Base-by-base conservation (phyloP, 78 protist species). In the Creolimax fragrantissima region DNA sequence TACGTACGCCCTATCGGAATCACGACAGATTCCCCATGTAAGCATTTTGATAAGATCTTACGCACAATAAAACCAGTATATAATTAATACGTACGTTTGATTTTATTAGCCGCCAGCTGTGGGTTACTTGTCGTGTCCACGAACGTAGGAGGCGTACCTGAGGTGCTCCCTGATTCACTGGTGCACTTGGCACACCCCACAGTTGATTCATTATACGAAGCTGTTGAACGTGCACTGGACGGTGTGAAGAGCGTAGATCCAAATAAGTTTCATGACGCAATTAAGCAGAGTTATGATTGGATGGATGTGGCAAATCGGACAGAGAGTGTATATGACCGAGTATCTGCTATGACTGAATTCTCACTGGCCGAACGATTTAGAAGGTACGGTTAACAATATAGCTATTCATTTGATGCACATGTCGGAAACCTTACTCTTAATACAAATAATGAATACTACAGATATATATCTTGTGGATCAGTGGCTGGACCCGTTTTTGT, bases 91-190 rank as follows among this genome's bases (percentile, higher is more conserved):
- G 74, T 58, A 47, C 11, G 74, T 58, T 58, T 0, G 74, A 58
- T n/a, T 84, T 2, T 39, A 0, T 58, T 58, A 58, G 74, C 74
- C 24, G 74, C 74, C 74, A 58, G 74, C 24, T 58, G 74, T 41
- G 96, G 98, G 2, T 93, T 95, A 4, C 84, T 94, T 5, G 97
- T 96, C 3, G 99, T 98, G 3, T 44, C 93, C 35, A 98, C 99
- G 6, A 39, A 85, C 3, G 99, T 98, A 3, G 99, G 99, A 39
- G 99, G 99, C 91, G 95, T 98, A 7, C 99, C 99, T 3, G 99
- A 98, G 45, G 98, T 98, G 3, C 93, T 97, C 36, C 99, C 99
- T 32, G 89, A 84, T 11, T 81, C 84, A 85, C 90, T 97, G 94
- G 89, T 96, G 37, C n/a, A 47, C 3, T 24, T 96, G 6, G 96